These are phyloP conservation scores for Beauveria caledonica DNA, from an alignment of 2,329 filamentous ascomycete genomes.

Conservation along the genomic window DNA sequence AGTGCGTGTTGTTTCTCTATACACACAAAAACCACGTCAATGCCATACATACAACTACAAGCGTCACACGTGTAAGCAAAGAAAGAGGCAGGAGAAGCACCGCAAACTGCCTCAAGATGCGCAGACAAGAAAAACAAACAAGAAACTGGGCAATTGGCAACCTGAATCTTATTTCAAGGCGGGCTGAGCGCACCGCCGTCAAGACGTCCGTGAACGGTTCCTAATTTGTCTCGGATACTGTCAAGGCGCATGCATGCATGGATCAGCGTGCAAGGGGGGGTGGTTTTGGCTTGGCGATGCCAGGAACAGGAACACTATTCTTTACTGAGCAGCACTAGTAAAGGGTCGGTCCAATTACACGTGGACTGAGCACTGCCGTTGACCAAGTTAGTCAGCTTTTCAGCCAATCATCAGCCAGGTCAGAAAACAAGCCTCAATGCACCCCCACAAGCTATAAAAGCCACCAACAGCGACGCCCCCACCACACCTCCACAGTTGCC, in stretches of 20 bases:
- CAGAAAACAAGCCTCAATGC: no score
- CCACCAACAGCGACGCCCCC: no score
- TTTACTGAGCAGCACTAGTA: no score
- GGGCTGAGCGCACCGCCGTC: conserved; percentile 7
- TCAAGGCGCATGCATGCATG: conserved; percentile 3
- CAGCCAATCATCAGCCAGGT: no score
- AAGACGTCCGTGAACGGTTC: conserved; percentile 8
- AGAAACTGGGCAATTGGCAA: neutral
- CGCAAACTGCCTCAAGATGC: neutral
- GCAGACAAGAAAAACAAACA: neutral
- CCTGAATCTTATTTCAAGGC: conserved; percentile 5
- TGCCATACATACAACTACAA: neutral
- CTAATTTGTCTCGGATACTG: conserved; percentile 1
- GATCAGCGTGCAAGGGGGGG: neutral
- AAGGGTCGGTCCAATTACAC: no score
- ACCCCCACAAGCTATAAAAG: no score
- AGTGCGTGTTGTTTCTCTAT: neutral
- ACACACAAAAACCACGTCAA: neutral
- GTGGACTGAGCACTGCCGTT: no score
- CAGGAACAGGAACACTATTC: neutral
- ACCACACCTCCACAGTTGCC: no score
- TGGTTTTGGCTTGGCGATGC: neutral
- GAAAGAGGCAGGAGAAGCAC: neutral
- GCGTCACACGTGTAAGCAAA: neutral
- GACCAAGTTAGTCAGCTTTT: no score